Evolutionary conservation across 805 yeast species (phyloP), one percentile per base, ranked within the genome.

Genomic region (Ogataea sp.): DNA sequence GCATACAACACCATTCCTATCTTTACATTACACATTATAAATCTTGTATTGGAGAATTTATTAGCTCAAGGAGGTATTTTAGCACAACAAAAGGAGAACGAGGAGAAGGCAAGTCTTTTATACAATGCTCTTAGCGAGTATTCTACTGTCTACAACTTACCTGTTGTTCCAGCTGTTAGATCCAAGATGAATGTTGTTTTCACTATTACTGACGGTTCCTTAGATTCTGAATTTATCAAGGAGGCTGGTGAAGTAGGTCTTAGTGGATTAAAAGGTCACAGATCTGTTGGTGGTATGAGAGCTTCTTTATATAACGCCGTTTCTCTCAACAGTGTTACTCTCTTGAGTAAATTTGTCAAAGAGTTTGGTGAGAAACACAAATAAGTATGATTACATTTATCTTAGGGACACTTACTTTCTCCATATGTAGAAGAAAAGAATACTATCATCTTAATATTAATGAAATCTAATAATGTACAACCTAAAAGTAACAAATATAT

Each of bases 211-310:
- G 72, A 68, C 38, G 77, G 73, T 3, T 55, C 59, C 3, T 59
- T 76, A 38, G 96, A 89, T 53, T 69, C 72, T 6, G 64, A 73
- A 43, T 93, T 93, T 63, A 53, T 90, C 44, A 66, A 75, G 44
- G 78, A 70, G 36, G 95, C 97, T 3, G 58, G 48, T 32, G 71
- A 67, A 20, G 73, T 59, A 21, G 71, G 75, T 2, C 68, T 93
- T 45, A 66, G 78, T 5, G 97, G 97, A 6, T 71, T 90, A 53
- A 85, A 88, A 64, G 97, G 98, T 32, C 97, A 90, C 63, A 77
- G 97, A 59, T 86, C 96, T 4, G 97, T 90, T 33, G 97, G 97
- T 38, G 98, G 98, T 24, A 83, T 93, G 63, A 80, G 98, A 62
- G 89, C 94, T 14, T 88, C 97, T 13, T 67, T 88, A 39, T 89